phyloP scores from a whole-genome alignment of 257 asterid species.

The Knoxia roxburghii region DNA sequence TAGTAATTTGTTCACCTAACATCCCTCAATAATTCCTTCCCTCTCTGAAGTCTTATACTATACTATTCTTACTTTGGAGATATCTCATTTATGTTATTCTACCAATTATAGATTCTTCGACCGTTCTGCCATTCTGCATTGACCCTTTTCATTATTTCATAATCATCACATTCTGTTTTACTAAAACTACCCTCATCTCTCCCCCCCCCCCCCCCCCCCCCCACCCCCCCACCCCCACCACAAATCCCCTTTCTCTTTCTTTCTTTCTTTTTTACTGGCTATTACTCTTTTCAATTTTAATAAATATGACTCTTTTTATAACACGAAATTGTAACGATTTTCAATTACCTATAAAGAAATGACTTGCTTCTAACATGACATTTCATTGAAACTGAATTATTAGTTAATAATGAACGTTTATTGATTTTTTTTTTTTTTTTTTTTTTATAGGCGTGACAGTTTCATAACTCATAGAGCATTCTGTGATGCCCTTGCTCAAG shows the following conservation, averaged over 20 bases:
- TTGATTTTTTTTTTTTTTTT: neutral
- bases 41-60: too few relatives aligned
- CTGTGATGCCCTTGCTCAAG: slow-evolving; percentile 83
- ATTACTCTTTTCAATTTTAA: too few relatives aligned
- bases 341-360: too few relatives aligned
- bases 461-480: slow-evolving; percentile 84
- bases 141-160: neutral
- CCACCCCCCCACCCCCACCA: too few relatives aligned
- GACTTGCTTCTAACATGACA: too few relatives aligned
- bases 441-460: slow-evolving; percentile 59
- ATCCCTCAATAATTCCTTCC: neutral
- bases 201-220: too few relatives aligned
- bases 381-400: too few relatives aligned
- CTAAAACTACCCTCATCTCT: too few relatives aligned
- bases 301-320: too few relatives aligned
- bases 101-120: slow-evolving; percentile 8
- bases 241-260: too few relatives aligned
- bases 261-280: too few relatives aligned
- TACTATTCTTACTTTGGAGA: neutral
- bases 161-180: neutral
- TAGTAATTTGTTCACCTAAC: slow-evolving; percentile 15
- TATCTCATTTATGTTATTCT: neutral
- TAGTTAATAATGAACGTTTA: neutral
- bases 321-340: too few relatives aligned
- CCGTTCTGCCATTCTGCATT: neutral